phyloP scores from a whole-genome alignment of 2,329 filamentous ascomycete species.

The Kalaharituber pfeilii region DNA sequence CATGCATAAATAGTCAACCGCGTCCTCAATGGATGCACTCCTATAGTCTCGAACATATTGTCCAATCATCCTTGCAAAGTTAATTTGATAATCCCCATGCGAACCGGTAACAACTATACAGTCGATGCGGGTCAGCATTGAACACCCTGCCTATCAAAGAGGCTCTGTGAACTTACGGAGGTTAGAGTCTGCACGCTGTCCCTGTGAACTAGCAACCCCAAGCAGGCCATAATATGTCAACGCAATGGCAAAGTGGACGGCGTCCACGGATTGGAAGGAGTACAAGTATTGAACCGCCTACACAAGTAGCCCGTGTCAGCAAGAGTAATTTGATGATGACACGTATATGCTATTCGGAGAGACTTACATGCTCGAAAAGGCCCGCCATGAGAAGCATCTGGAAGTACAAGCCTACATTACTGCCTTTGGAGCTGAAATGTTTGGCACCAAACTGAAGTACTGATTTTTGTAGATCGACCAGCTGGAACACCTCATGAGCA shows the following conservation, averaged over 20 bases:
- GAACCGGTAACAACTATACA: conserved; percentile 23
- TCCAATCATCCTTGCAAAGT: conserved; percentile 83
- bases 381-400: conserved; percentile 58
- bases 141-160: neutral
- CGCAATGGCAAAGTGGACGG: conserved; percentile 84
- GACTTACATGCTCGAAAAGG: conserved; percentile 54
- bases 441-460: conserved; percentile 78
- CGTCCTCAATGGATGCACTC: conserved; percentile 69
- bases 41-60: conserved; percentile 95
- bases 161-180: conserved; percentile 32
- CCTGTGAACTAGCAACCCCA: conserved; percentile 65
- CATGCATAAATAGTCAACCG: conserved; percentile 80
- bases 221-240: conserved; percentile 79
- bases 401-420: conserved; percentile 69
- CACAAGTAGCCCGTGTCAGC: neutral
- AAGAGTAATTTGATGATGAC: neutral
- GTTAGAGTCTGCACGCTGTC: conserved; percentile 39
- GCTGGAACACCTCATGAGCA: conserved; percentile 47
- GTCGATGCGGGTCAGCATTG: conserved; percentile 11
- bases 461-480: conserved; percentile 54
- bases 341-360: neutral
- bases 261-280: conserved; percentile 76
- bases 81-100: conserved; percentile 61
- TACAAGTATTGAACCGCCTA: conserved; percentile 80
- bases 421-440: conserved; percentile 62